Evolutionary conservation across 805 yeast genomes (phyloP), one percentile per base, ranked within the genome.

Genomic region (Kregervanrija fluxuum): DNA sequence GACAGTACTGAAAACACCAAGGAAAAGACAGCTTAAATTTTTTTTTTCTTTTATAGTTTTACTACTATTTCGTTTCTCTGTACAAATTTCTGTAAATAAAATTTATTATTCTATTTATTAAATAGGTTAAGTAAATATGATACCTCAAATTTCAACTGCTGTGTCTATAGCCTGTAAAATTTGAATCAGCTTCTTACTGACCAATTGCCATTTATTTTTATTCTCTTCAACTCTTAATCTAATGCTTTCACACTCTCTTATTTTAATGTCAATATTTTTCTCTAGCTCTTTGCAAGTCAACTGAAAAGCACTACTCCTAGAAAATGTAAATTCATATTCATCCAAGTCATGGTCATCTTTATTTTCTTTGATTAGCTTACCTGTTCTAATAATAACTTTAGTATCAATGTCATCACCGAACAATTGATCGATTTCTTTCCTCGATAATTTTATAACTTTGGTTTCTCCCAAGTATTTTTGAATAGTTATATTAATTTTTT

Each of bases 351-450:
- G 45, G 22, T 57, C 52, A 2, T 40, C 45, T 11, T 42, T 46
- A 33, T 48, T 42, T 12, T 49, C 48, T 11, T 50, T 51, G 3
- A 54, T 35, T 11, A 54, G 33, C 15, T 45, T 44, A 2, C 65
- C 66, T 2, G 52, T 45, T 16, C 54, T 53, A 17, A 60, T 13
- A 12, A 62, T 50, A 6, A 44, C 31, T 12, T 48, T 45, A 12
- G 46, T 42, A 35, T 61, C 64, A 8, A 54, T 42, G 2, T 61
- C 64, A 13, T 50, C 49, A 1, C 57, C 60, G 43, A 64, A 64
- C 16, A 64, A 48, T n/a, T 48, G 35, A 8, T 41, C 45, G 2
- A 63, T 22, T 43, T 64, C 65, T 8, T 32, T 35, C 37, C 44
- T 49, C 2, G 55, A 44, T 36, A 64, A 37, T 11, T 49, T 50